Evolutionary conservation across 2,329 filamentous ascomycete species (phyloP).

Genomic region (Juglanconis juglandina): DNA sequence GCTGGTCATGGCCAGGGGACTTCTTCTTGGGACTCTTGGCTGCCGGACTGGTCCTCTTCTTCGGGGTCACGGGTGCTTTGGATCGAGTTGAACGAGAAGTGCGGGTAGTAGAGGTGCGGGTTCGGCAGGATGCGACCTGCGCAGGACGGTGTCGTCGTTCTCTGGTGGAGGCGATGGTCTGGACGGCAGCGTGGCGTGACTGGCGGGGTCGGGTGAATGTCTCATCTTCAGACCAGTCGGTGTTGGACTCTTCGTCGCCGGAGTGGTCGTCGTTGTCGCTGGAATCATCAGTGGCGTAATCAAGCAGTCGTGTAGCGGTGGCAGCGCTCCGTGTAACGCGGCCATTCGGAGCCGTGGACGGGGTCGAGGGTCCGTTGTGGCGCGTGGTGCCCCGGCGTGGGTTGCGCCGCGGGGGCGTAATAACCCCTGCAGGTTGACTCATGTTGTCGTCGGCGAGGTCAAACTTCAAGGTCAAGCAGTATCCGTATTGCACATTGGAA

Average conservation of each 20-base stretch:
- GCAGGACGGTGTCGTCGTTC: slow-evolving; percentile 2
- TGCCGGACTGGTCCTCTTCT: background rate
- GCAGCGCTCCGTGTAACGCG: slow-evolving; percentile 17
- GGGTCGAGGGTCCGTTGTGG: slow-evolving; percentile 3
- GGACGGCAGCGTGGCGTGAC: slow-evolving; percentile 3
- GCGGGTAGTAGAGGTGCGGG: background rate
- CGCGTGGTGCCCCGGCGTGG: slow-evolving; percentile 13
- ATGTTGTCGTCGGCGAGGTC: slow-evolving; percentile 12
- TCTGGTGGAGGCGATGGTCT: slow-evolving; percentile 12
- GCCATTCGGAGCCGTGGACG: slow-evolving; percentile 9
- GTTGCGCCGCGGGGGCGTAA: slow-evolving; percentile 9
- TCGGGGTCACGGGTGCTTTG: slow-evolving; percentile 2
- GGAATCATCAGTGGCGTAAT: background rate
- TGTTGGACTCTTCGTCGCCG: background rate
- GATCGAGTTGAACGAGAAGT: background rate
- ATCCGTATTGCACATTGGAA: background rate
- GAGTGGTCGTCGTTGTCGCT: background rate
- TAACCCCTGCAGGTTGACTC: slow-evolving; percentile 17
- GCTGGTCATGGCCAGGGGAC: slow-evolving; percentile 1
- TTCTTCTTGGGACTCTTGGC: slow-evolving; percentile 6
- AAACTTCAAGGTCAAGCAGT: too few species aligned
- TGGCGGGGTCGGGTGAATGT: slow-evolving; percentile 4
- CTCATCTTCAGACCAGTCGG: background rate
- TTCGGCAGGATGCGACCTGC: background rate
- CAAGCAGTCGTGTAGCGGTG: slow-evolving; percentile 8